Percentiles rank a stretch among this genome's conserved stretches.
phyloP scores from a whole-genome alignment of 2,329 filamentous ascomycete genomes.

The Aschersonia sp. region DNA sequence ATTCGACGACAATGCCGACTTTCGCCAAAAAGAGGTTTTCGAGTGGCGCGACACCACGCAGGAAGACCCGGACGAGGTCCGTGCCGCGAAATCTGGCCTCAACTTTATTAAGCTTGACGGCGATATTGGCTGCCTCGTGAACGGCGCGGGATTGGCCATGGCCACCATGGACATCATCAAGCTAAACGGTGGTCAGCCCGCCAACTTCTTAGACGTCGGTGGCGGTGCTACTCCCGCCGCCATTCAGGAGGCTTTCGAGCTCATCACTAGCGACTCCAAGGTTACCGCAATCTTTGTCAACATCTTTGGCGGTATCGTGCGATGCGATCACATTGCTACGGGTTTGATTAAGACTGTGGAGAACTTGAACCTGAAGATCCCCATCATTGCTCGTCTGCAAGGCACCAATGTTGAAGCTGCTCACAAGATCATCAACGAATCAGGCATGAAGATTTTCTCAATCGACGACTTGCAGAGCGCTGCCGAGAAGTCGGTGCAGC shows the following conservation, averaged over 20 bases:
- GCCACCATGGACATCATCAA: constrained; percentile 99
- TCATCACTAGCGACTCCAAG: constrained; percentile 97
- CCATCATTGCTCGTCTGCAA: constrained; percentile 92
- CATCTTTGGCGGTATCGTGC: constrained; percentile 98
- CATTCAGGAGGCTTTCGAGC: constrained; percentile 94
- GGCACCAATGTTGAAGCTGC: constrained; percentile 97
- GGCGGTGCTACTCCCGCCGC: constrained; percentile 93
- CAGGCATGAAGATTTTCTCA: constrained; percentile 97
- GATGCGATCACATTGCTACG: constrained; percentile 93
- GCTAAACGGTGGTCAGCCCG: constrained; percentile 88
- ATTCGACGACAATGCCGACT: constrained; percentile 98
- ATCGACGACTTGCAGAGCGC: constrained; percentile 96
- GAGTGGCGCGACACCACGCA: constrained; percentile 85
- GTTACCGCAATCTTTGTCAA: constrained; percentile 99
- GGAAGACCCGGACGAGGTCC: constrained; percentile 95
- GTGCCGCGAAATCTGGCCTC: constrained; percentile 82
- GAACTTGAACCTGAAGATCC: constrained; percentile 88
- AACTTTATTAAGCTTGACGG: constrained; percentile 99
- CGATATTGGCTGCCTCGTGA: constrained; percentile 97
- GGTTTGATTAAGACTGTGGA: constrained; percentile 91
- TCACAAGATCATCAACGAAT: constrained; percentile 87
- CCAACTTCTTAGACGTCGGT: constrained; percentile 98
- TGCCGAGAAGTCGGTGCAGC: constrained; percentile 95
- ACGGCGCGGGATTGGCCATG: constrained; percentile 98
- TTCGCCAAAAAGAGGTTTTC: constrained; percentile 95